Conservation (phyloP, 805 yeast species). For the Zygosaccharomyces bailii region DNA sequence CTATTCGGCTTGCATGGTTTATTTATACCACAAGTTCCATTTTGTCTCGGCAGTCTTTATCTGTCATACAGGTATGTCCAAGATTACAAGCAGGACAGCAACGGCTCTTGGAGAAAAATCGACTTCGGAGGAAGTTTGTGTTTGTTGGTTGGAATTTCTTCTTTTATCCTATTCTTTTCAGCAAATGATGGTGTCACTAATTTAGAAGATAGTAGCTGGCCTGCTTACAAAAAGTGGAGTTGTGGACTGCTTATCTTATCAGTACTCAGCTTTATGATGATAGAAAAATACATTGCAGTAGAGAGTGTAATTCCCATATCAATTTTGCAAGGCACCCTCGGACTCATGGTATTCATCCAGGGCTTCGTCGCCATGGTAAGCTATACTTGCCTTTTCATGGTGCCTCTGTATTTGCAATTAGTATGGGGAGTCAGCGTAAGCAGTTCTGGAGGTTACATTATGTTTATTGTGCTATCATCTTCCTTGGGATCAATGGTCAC, state of each 20-base stretch:
- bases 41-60: constrained; percentile 28
- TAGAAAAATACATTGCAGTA: constrained; percentile 38
- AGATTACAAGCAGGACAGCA: constrained; percentile 33
- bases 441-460: constrained; percentile 40
- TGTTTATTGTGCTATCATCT: constrained; percentile 41
- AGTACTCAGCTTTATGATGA: constrained; percentile 26
- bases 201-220: constrained; percentile 8
- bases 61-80: constrained; percentile 34
- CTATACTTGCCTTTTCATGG: constrained; percentile 37
- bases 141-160: constrained; percentile 35
- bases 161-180: constrained; percentile 37
- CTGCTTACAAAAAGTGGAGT: constrained; percentile 13
- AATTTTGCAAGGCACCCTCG: constrained; percentile 40
- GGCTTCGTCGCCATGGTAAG: constrained; percentile 39
- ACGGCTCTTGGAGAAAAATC: constrained; percentile 36
- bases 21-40: constrained; percentile 43
- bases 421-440: constrained; percentile 40
- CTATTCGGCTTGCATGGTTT: constrained; percentile 45
- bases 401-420: constrained; percentile 43
- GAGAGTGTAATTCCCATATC: constrained; percentile 42
- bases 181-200: constrained; percentile 16
- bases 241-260: constrained; percentile 14
- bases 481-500: constrained; percentile 40
- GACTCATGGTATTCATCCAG: constrained; percentile 38
- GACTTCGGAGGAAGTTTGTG: constrained; percentile 43